Conservation (phyloP, 495 filamentous ascomycete species). For the Aspergillus carlsbadensis region DNA sequence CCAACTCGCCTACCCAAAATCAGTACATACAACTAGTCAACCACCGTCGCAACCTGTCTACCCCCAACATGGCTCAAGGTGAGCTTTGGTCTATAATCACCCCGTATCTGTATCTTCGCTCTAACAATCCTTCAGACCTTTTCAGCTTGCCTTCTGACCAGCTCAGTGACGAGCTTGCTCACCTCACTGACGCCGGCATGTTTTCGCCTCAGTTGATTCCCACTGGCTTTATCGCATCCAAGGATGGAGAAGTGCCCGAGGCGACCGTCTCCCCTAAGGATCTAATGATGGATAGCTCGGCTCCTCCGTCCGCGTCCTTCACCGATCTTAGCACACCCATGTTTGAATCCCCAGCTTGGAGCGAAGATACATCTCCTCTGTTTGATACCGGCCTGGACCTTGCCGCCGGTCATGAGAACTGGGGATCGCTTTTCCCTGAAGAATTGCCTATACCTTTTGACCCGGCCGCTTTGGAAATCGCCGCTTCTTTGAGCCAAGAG, state of each 20-base stretch:
- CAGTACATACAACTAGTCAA: constrained; percentile 20
- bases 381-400: constrained; percentile 37
- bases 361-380: constrained; percentile 75
- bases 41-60: constrained; percentile 42
- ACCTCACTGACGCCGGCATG: constrained; percentile 25
- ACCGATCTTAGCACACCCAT: constrained; percentile 84
- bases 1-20: constrained; percentile 26
- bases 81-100: neutral
- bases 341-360: constrained; percentile 68
- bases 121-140: constrained; percentile 12
- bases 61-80: constrained; percentile 39
- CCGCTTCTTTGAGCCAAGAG: constrained; percentile 26
- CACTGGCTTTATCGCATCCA: constrained; percentile 28
- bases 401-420: constrained; percentile 31
- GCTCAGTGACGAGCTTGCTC: constrained; percentile 24
- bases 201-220: constrained; percentile 24
- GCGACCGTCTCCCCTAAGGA: constrained; percentile 87
- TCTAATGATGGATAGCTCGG: constrained; percentile 71
- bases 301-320: constrained; percentile 79
- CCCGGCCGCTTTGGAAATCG: constrained; percentile 28
- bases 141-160: constrained; percentile 32
- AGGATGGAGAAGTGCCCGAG: constrained; percentile 29
- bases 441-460: constrained; percentile 44
- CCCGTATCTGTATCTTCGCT: neutral
- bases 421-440: constrained; percentile 65